phyloP scores from a whole-genome alignment of 1,284 basidiomycete genomes.

The Coniophora puteana region DNA sequence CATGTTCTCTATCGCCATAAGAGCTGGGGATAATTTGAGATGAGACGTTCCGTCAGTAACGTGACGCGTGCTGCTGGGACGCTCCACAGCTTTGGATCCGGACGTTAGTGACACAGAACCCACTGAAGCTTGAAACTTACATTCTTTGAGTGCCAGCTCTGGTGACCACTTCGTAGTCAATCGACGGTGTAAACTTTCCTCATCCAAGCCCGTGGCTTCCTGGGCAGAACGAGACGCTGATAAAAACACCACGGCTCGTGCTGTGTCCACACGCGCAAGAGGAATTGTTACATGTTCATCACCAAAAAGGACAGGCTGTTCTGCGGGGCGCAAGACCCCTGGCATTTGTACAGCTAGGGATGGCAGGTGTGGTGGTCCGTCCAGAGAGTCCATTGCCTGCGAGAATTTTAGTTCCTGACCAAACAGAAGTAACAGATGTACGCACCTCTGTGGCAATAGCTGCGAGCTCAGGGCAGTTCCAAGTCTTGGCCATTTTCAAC shows the following conservation, averaged over 20 bases:
- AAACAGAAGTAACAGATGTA: conserved; percentile 9
- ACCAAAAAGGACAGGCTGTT: conserved; percentile 20
- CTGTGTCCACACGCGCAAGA: conserved; percentile 45
- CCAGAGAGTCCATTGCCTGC: conserved; percentile 35
- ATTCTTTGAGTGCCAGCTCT: conserved; percentile 69
- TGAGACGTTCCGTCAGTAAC: conserved; percentile 66
- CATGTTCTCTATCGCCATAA: conserved; percentile 87
- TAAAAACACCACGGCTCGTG: conserved; percentile 52
- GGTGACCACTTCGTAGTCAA: conserved; percentile 68
- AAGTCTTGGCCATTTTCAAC: conserved; percentile 66
- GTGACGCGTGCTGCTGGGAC: conserved; percentile 52
- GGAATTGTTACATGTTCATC: conserved; percentile 11
- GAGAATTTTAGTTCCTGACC: conserved; percentile 12
- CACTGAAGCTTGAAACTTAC: conserved; percentile 41
- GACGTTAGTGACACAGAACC: conserved; percentile 1
- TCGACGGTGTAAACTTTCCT: conserved; percentile 47
- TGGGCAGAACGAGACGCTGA: conserved; percentile 51
- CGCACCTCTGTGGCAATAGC: conserved; percentile 56
- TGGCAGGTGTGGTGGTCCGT: conserved; percentile 29
- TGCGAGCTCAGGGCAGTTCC: conserved; percentile 59
- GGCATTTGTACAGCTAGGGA: conserved; percentile 23
- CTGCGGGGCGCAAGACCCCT: conserved; percentile 26
- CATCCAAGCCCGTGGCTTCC: conserved; percentile 61
- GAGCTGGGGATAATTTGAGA: conserved; percentile 72
- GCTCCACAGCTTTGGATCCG: conserved; percentile 50